Base-by-base conservation (phyloP, 2,329 filamentous ascomycete species). In the Aspergillus novoparasiticus region DNA sequence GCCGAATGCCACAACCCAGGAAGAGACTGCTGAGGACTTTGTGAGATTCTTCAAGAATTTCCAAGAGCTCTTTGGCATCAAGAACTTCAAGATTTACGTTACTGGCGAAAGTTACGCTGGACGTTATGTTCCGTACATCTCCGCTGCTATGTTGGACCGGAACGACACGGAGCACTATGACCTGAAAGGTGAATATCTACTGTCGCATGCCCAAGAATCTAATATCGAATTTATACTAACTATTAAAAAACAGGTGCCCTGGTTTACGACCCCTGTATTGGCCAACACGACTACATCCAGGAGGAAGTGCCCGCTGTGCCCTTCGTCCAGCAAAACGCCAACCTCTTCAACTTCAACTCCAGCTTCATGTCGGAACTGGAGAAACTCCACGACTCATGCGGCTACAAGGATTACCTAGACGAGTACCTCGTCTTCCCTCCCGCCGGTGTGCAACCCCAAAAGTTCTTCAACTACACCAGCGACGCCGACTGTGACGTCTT, bases 1-100 rank as follows among this genome's bases (percentile, higher is more conserved):
- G 0, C 81, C 87, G 3, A 90, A 84, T 0, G 89, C 89, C 11
- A 87, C 81, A 4, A 86, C 84, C 68, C 87, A 92, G 66, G 84
- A 87, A 34, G 90, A 93, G 67, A 83, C 90, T 0, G 89, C 90
- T 0, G 77, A 80, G n/a, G 86, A 94, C 68, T 93, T 94, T 74
- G 81, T 90, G 19, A 89, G 89, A 54, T 95, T 93, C 79, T 93
- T 88, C 84, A 87, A 87, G 77, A 90, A 90, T 75, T 93, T 93
- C 67, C 80, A 92, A 63, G 82, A 91, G 36, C 88, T 87, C 0
- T 93, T 93, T 68, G 81, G 78, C 23, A 81, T 92, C 70, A 83
- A 90, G 21, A 84, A 85, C 19, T 87, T 85, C 69, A 90, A 90
- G 66, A 84, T 93, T 10, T 94, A 90, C 75, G 85, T 95, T 62